phyloP scores from a whole-genome alignment of 371 early-diverging fungal species.

The Circinella minor region DNA sequence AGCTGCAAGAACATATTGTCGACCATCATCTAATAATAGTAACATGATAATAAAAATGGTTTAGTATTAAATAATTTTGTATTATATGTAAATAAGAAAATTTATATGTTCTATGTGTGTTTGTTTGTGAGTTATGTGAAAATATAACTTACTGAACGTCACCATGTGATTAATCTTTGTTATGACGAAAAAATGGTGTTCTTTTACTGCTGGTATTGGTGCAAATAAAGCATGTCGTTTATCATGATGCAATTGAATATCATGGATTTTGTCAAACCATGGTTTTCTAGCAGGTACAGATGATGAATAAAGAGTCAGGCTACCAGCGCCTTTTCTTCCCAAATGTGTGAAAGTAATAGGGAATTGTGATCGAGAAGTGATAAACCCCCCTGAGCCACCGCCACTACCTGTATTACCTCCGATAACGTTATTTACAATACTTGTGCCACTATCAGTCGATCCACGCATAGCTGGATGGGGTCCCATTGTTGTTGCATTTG shows the following conservation, averaged over 20 bases:
- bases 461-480: slow-evolving; percentile 11
- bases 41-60: too few relatives aligned
- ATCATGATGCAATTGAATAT: slow-evolving; percentile 62
- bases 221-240: slow-evolving; percentile 65
- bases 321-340: slow-evolving; percentile 65
- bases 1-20: slow-evolving; percentile 43
- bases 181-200: slow-evolving; percentile 24
- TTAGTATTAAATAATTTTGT: too few relatives aligned
- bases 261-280: slow-evolving; percentile 84
- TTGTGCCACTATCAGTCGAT: slow-evolving; percentile 11
- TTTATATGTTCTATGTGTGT: too few relatives aligned
- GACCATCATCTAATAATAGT: slow-evolving; percentile 34
- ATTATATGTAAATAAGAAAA: too few relatives aligned
- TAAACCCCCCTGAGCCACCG: not conserved
- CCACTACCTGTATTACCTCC: slow-evolving; percentile 22
- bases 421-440: slow-evolving; percentile 18
- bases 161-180: slow-evolving; percentile 40
- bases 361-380: slow-evolving; percentile 20
- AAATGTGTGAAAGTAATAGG: slow-evolving; percentile 79
- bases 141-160: slow-evolving; percentile 41
- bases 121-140: not conserved
- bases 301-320: slow-evolving; percentile 73
- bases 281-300: slow-evolving; percentile 76
- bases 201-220: slow-evolving; percentile 36
- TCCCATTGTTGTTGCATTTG: slow-evolving; percentile 13